Percentiles rank a stretch among this genome's conserved stretches.
phyloP scores from a whole-genome alignment of 2,329 filamentous ascomycete genomes.

The Monosporascus sp. region DNA sequence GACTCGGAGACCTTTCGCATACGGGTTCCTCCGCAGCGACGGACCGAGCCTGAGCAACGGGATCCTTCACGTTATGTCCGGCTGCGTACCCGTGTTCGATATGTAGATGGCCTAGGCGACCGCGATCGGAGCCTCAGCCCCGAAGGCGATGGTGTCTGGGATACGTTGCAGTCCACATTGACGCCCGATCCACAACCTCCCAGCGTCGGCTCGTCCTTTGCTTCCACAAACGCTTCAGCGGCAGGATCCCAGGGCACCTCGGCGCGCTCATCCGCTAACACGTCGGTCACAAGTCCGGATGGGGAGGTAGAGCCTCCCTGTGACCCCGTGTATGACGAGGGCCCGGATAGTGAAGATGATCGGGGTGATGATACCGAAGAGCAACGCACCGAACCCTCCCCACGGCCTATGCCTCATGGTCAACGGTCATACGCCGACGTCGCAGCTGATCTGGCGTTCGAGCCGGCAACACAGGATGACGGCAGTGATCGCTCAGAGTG shows the following conservation, averaged over 20 bases:
- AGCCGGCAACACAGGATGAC: constrained; percentile 29
- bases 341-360: constrained; percentile 36
- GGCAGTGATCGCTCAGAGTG: constrained; percentile 28
- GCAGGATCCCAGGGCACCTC: constrained; percentile 36
- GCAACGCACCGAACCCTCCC: constrained; percentile 2
- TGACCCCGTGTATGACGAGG: constrained; percentile 49
- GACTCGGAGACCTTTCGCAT: background rate
- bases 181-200: constrained; percentile 76
- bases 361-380: constrained; percentile 35
- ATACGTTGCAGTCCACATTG: constrained; percentile 73
- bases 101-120: constrained; percentile 72
- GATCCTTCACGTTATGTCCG: background rate
- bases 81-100: constrained; percentile 4
- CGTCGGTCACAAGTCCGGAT: constrained; percentile 38
- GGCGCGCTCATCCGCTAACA: constrained; percentile 36
- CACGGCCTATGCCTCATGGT: constrained; percentile 6
- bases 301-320: constrained; percentile 39
- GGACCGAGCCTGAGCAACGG: constrained; percentile 1
- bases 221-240: constrained; percentile 53
- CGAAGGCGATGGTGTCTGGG: constrained; percentile 64
- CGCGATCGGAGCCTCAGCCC: constrained; percentile 78
- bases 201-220: constrained; percentile 77
- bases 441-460: constrained; percentile 28
- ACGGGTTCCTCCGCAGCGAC: background rate
- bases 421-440: constrained; percentile 38